These are phyloP conservation scores for Meira nashicola DNA, from an alignment of 1,284 basidiomycete genomes.

Conservation along the genomic window DNA sequence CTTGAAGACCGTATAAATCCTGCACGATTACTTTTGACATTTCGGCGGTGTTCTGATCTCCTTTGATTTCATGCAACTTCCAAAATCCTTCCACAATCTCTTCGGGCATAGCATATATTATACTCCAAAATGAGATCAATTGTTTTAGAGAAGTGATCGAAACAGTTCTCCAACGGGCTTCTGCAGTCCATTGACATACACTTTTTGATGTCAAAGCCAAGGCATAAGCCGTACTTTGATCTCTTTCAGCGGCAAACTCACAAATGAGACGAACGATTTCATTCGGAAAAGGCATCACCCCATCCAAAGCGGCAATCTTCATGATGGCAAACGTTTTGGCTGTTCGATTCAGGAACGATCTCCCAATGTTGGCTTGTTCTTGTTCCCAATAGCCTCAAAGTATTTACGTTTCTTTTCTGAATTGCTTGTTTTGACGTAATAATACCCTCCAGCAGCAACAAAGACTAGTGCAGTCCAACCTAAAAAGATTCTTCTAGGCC, in stretches of 20 bases:
- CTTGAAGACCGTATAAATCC: too few species aligned
- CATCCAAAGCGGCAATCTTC: not conserved
- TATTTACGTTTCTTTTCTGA: conserved; percentile 5
- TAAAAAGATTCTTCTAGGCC: conserved; percentile 1
- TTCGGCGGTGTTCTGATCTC: too few species aligned
- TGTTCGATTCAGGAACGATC: not conserved
- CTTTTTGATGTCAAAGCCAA: not conserved
- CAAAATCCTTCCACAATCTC: not conserved
- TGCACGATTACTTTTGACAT: too few species aligned
- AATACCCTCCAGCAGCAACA: conserved; percentile 4
- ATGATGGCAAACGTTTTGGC: not conserved
- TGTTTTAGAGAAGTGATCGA: conserved; percentile 1
- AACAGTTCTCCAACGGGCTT: not conserved
- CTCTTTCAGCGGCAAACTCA: not conserved
- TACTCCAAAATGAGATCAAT: not conserved
- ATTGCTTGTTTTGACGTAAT: not conserved
- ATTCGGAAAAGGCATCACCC: not conserved
- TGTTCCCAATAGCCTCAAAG: not conserved
- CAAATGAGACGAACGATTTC: not conserved
- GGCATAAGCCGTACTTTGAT: conserved; percentile 6
- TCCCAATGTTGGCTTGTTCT: not conserved
- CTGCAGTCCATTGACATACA: conserved; percentile 2
- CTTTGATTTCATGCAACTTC: too few species aligned
- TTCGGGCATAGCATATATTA: not conserved
- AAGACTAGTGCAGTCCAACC: conserved; percentile 1